phyloP scores from a whole-genome alignment of 257 asterid genomes.

The Thymus mandschuricus region DNA sequence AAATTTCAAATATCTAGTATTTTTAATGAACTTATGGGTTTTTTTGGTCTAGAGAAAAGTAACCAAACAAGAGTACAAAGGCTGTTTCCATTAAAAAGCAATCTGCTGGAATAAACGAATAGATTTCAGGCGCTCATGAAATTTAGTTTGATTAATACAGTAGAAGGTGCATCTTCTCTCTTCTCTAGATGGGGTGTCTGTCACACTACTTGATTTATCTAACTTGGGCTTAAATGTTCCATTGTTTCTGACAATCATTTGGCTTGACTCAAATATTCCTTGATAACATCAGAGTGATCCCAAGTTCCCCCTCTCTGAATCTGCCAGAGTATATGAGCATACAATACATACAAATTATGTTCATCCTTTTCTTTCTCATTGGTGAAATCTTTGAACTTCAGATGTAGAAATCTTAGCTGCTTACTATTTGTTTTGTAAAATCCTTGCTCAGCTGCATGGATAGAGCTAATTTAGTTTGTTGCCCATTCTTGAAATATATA shows the following conservation, averaged over 20 bases:
- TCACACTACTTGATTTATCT: constrained; percentile 9
- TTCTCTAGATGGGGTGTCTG: constrained; percentile 1
- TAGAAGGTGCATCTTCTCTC: background rate
- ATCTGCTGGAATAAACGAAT: no score
- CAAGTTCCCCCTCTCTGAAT: constrained; percentile 16
- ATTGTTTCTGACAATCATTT: constrained; percentile 2
- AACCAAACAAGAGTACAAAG: background rate
- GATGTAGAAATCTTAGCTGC: constrained; percentile 14
- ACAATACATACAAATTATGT: constrained; percentile 4
- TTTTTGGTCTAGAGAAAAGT: constrained; percentile 13
- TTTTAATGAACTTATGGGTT: background rate
- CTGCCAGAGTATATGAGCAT: constrained; percentile 10
- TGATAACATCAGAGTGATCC: constrained; percentile 23
- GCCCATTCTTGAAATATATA: constrained; percentile 28
- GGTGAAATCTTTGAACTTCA: constrained; percentile 11
- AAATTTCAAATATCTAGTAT: background rate
- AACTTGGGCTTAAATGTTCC: background rate
- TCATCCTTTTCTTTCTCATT: constrained; percentile 3
- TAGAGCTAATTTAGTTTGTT: constrained; percentile 29
- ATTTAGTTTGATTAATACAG: constrained; percentile 1
- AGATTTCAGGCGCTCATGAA: background rate
- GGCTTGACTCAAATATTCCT: constrained; percentile 6
- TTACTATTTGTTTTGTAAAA: constrained; percentile 2
- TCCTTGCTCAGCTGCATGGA: constrained; percentile 6
- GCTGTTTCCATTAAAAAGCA: background rate